phyloP scores from a whole-genome alignment of 176 grass and related monocot genomes.

The Rhynchospora breviuscula region DNA sequence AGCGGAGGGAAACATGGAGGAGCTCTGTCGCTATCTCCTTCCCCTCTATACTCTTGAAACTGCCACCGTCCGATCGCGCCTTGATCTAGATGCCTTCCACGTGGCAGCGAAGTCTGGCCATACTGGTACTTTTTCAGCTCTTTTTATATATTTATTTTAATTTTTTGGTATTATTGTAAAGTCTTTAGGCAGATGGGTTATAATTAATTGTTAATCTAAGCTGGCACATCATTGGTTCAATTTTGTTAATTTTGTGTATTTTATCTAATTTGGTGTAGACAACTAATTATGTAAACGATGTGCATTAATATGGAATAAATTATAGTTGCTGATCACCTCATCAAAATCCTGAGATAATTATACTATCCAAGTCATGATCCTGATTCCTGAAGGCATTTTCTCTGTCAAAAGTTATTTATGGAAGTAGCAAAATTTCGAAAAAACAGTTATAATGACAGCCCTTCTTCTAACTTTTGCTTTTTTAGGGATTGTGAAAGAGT shows the following conservation, averaged over 20 bases:
- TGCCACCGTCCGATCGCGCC: constrained; percentile 56
- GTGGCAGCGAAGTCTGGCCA: constrained; percentile 86
- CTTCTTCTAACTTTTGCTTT: constrained; percentile 1
- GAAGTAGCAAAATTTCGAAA: not conserved
- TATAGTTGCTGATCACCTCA: not conserved
- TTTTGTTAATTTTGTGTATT: not conserved
- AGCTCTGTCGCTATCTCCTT: constrained; percentile 60
- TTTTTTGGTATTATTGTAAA: not conserved
- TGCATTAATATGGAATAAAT: not conserved
- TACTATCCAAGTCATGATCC: not conserved
- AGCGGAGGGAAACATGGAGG: constrained; percentile 65
- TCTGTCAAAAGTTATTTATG: not conserved
- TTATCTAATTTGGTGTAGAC: not conserved
- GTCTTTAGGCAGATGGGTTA: not conserved
- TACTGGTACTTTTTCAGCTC: constrained; percentile 39
- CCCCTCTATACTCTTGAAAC: constrained; percentile 61
- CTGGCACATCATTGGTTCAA: not conserved
- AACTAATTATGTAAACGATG: not conserved
- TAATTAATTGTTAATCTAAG: not conserved
- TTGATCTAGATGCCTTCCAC: constrained; percentile 93
- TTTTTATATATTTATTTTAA: not conserved
- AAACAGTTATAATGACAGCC: not conserved
- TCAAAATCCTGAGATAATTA: not conserved
- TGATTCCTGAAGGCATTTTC: not conserved
- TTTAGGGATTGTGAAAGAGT: constrained; percentile 70